Conservation (phyloP, 805 yeast species). For the Helenozyma rhizophorensis region DNA sequence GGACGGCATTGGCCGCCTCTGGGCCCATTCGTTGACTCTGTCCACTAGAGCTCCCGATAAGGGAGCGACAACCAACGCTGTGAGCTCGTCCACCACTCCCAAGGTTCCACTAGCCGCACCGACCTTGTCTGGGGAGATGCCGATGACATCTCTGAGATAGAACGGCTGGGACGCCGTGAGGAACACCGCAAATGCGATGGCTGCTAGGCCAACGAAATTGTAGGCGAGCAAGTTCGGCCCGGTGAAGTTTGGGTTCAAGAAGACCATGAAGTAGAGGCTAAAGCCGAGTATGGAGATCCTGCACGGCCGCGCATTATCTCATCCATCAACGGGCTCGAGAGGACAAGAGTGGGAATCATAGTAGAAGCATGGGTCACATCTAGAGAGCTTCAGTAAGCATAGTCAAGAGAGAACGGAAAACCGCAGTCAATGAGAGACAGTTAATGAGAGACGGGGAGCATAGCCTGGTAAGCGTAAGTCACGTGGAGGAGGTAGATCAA, state of each 20-base stretch:
- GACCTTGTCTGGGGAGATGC: slow-evolving; percentile 20
- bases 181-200: slow-evolving; percentile 36
- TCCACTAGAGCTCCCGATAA: slow-evolving; percentile 62
- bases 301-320: neutral
- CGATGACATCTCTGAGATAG: slow-evolving; percentile 30
- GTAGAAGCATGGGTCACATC: too few relatives aligned
- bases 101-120: slow-evolving; percentile 33
- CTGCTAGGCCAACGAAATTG: slow-evolving; percentile 33
- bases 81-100: slow-evolving; percentile 55
- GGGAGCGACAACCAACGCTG: slow-evolving; percentile 52
- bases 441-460: too few relatives aligned
- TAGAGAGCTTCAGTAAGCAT: too few relatives aligned
- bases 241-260: slow-evolving; percentile 13
- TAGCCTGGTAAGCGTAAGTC: too few relatives aligned
- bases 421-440: too few relatives aligned
- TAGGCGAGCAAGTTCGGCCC: slow-evolving; percentile 28
- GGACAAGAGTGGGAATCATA: too few relatives aligned
- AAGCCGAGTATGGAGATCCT: slow-evolving; percentile 4
- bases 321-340: too few relatives aligned
- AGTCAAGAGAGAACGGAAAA: too few relatives aligned
- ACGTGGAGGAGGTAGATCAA: too few relatives aligned
- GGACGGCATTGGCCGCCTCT: slow-evolving; percentile 11
- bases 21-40: slow-evolving; percentile 29
- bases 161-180: slow-evolving; percentile 40
- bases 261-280: too few relatives aligned